A percentile compares a stretch with the other conserved stretches of the same genome.
Conservation (phyloP, 257 asterid species). For the Penstemon davidsonii region DNA sequence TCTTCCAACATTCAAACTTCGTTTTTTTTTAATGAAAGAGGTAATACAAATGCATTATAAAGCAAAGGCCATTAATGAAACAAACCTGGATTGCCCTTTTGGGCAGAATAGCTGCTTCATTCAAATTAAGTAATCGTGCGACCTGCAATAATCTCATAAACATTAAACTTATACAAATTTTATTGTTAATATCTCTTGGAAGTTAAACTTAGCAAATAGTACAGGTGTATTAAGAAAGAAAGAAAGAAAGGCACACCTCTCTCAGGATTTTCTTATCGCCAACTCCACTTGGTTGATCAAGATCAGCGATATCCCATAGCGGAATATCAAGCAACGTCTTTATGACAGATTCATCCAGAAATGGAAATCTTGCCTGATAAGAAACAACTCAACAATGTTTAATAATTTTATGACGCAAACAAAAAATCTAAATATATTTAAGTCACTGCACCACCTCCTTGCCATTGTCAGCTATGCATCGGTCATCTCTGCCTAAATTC, state of each 20-base stretch:
- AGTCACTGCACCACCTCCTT: slow-evolving; percentile 66
- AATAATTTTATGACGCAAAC: slow-evolving; percentile 4
- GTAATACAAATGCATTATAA: neutral
- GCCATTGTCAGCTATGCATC: slow-evolving; percentile 86
- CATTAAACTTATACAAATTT: neutral
- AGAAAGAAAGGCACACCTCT: slow-evolving; percentile 48
- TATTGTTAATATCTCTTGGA: neutral
- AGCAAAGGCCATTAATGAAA: neutral
- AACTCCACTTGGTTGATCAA: slow-evolving; percentile 78
- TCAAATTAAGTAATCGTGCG: slow-evolving; percentile 76
- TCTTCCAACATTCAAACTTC: neutral
- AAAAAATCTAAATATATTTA: slow-evolving; percentile 8
- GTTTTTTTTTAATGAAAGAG: neutral
- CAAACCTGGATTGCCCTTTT: slow-evolving; percentile 95
- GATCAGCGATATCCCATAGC: slow-evolving; percentile 92
- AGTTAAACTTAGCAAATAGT: neutral
- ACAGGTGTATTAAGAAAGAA: neutral
- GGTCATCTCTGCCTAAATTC: slow-evolving; percentile 95
- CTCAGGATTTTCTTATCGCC: slow-evolving; percentile 91
- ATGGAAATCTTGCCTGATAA: slow-evolving; percentile 85
- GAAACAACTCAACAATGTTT: slow-evolving; percentile 5
- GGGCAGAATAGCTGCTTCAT: slow-evolving; percentile 76
- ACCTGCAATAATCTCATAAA: slow-evolving; percentile 45
- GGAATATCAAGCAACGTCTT: slow-evolving; percentile 77
- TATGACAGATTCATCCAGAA: slow-evolving; percentile 92